Percentiles rank a stretch among this genome's conserved stretches.
These are phyloP conservation scores for Punica granatum DNA, from an alignment of 345 rosid genomes.

Conservation along the genomic window DNA sequence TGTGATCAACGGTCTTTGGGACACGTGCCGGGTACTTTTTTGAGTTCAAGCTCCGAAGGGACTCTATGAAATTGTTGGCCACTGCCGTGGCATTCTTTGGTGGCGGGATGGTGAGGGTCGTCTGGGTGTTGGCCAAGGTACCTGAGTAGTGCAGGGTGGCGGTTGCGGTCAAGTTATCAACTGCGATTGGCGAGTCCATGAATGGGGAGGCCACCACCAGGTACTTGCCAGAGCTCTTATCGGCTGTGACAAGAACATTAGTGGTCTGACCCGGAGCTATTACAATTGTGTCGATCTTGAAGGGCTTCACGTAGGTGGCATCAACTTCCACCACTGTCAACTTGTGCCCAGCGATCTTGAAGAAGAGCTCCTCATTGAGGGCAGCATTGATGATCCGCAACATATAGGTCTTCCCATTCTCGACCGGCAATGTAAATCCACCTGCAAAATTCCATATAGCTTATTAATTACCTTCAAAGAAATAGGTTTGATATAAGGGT, in stretches of 20 bases:
- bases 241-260: slow-evolving; percentile 55
- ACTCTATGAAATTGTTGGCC: slow-evolving; percentile 45
- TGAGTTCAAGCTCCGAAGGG: slow-evolving; percentile 77
- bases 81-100: slow-evolving; percentile 66
- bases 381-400: slow-evolving; percentile 80
- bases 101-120: slow-evolving; percentile 51
- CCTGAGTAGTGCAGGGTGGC: slow-evolving; percentile 83
- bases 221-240: slow-evolving; percentile 51
- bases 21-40: slow-evolving; percentile 65
- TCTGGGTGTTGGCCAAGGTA: slow-evolving; percentile 46
- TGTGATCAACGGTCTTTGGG: slow-evolving; percentile 63
- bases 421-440: slow-evolving; percentile 53
- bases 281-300: slow-evolving; percentile 48
- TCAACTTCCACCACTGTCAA: slow-evolving; percentile 90
- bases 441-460: slow-evolving; percentile 13
- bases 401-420: slow-evolving; percentile 61
- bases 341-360: slow-evolving; percentile 81
- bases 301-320: slow-evolving; percentile 77
- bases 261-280: slow-evolving; percentile 93
- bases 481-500: neutral
- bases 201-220: slow-evolving; percentile 74
- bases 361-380: slow-evolving; percentile 93
- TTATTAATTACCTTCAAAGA: neutral
- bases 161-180: slow-evolving; percentile 77
- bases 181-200: slow-evolving; percentile 81